Conservation (phyloP, 305 asterid species). For the Ilex paraguariensis region DNA sequence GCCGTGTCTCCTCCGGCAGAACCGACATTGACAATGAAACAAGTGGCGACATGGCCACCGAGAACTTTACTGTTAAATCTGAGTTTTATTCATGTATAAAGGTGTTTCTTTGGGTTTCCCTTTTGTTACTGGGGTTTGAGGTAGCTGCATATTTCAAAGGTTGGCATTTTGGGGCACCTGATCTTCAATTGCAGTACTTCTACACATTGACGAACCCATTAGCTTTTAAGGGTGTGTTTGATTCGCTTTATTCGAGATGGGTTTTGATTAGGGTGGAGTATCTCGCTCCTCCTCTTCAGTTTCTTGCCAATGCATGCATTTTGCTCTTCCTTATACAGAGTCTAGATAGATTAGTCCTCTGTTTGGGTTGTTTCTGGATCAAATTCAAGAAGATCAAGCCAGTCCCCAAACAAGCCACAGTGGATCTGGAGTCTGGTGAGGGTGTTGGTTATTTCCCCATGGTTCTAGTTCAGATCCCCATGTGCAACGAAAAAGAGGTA, state of each 20-base stretch:
- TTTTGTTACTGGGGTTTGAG: conserved; percentile 62
- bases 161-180: conserved; percentile 67
- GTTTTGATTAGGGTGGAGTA: conserved; percentile 72
- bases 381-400: conserved; percentile 66
- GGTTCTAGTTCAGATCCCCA: conserved; percentile 97
- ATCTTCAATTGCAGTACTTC: conserved; percentile 56
- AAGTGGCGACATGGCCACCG: conserved; percentile 16
- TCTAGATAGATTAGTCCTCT: conserved; percentile 69
- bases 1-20: conserved; percentile 71
- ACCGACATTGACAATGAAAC: conserved; percentile 65
- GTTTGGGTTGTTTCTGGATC: conserved; percentile 86
- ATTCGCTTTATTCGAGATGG: conserved; percentile 65
- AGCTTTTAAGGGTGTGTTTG: conserved; percentile 47
- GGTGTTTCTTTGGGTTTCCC: conserved; percentile 56
- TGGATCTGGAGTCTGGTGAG: conserved; percentile 79
- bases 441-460: conserved; percentile 67
- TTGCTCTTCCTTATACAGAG: conserved; percentile 77
- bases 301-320: conserved; percentile 72
- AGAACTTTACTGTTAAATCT: conserved; percentile 34
- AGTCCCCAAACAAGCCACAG: conserved; percentile 35
- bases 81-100: conserved; percentile 66
- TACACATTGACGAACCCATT: conserved; percentile 49
- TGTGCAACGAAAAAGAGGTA: conserved; percentile 98
- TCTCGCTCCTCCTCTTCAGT: conserved; percentile 88
- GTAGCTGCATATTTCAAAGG: conserved; percentile 69